Base-by-base conservation (phyloP, 192 early-diverging fungal species). In the Phlyctochytrium bullatum region DNA sequence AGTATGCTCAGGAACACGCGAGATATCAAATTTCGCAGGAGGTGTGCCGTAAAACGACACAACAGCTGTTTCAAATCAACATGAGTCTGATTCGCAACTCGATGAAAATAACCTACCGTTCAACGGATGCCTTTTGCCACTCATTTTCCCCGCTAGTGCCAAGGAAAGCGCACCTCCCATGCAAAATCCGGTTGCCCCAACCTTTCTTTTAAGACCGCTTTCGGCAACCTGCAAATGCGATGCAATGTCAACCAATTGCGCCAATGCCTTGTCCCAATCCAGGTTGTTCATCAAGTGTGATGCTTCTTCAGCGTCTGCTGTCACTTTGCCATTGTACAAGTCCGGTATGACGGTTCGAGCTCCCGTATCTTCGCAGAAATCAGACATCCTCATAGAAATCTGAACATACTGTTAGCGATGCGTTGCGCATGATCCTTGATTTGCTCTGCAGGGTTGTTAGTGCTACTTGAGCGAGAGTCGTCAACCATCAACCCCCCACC, bases 301-400 rank as follows among this genome's bases (percentile, higher is more conserved):
- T 6, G 81, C 81, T 66, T 83, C 81, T 69, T 82, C 80, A 12
- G 63, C 64, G 47, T 74, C 73, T n/a, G 78, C 63, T 1, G 77
- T 76, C 40, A 74, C 33, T 54, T 78, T 83, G 34, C 81, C 81
- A 34, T 80, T 83, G 53, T 83, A 83, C 16, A 83, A 31, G 61
- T 83, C 81, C 12, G 81, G 81, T 35, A 78, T 65, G 17, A 80
- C 57, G 1, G 78, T 69, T 27, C 65, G 33, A 40, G 74, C 75
- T 24, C 73, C 76, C 12, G 76, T 78, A 32, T 65, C 63, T 65
- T 16, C 6, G 16, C 36, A 25, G 20, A 47, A 35, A 61, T 51
- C 30, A 47, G 35, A 30, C 32, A 32, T 23, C 12, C 27, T 30
- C 54, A 27, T 27, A 1, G 35, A 47, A 20, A 23, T 61, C 32